phyloP scores from a whole-genome alignment of 2,329 filamentous ascomycete genomes.

The Phaeosphaeria sp. region DNA sequence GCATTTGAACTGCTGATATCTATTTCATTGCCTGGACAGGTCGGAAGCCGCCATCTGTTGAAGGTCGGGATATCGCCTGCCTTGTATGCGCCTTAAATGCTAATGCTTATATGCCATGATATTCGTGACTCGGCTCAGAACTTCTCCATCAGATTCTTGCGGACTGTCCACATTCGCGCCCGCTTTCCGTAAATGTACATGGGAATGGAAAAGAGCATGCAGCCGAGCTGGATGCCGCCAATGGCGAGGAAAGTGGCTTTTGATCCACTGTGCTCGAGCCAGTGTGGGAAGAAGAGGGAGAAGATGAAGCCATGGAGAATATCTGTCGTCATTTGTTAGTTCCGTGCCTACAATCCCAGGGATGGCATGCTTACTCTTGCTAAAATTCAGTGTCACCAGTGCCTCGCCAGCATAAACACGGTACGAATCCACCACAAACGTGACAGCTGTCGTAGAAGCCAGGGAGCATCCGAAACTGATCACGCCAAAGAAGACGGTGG shows the following conservation, averaged over 20 bases:
- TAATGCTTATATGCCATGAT: too few relatives aligned
- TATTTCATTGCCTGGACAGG: not conserved
- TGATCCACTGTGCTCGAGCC: conserved; percentile 78
- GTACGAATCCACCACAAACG: conserved; percentile 93
- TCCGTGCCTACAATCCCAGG: not conserved
- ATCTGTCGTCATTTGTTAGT: conserved; percentile 53
- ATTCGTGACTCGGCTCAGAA: conserved; percentile 50
- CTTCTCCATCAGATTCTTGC: conserved; percentile 85
- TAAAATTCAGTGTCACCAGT: conserved; percentile 91
- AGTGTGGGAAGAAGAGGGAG: conserved; percentile 72
- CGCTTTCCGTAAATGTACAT: conserved; percentile 96
- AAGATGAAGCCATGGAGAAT: conserved; percentile 90
- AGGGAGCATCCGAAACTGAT: conserved; percentile 92
- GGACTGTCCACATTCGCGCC: conserved; percentile 90
- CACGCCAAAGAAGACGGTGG: conserved; percentile 90
- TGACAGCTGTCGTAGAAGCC: conserved; percentile 89
- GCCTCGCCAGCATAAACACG: conserved; percentile 93
- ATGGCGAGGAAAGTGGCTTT: conserved; percentile 82
- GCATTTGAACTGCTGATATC: not conserved
- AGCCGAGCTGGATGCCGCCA: conserved; percentile 82
- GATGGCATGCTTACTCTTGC: conserved; percentile 71
- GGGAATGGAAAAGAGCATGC: conserved; percentile 78
- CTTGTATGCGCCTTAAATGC: too few relatives aligned
- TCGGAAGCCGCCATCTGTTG: not conserved
- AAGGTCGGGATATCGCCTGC: not conserved